Evolutionary conservation across 2,329 filamentous ascomycete species (phyloP).

Genomic region (Daldinia eschscholtzii): DNA sequence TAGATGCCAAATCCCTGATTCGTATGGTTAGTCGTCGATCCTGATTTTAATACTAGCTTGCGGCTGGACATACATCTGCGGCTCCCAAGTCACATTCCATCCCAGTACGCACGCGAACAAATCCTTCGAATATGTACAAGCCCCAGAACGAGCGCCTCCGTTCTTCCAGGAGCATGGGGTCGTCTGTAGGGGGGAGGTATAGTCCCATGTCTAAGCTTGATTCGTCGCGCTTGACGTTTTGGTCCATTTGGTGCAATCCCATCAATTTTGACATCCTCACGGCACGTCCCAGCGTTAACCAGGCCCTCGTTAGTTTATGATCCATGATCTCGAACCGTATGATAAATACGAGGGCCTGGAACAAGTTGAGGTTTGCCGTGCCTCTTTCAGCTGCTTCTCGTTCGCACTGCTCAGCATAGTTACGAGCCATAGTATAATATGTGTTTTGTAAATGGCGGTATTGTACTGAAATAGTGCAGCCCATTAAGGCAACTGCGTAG

Average conservation of each 20-base stretch:
- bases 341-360: slow-evolving; percentile 14
- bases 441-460: slow-evolving; percentile 15
- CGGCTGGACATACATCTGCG: slow-evolving; percentile 6
- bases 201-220: slow-evolving; percentile 6
- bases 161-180: slow-evolving; percentile 17
- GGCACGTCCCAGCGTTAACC: slow-evolving; percentile 12
- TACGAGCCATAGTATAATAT: slow-evolving; percentile 15
- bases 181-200: slow-evolving; percentile 8
- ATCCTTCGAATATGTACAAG: slow-evolving; percentile 13
- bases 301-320: slow-evolving; percentile 12
- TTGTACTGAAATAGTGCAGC: slow-evolving; percentile 14
- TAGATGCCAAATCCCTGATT: slow-evolving; percentile 14
- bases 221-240: slow-evolving; percentile 2
- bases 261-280: slow-evolving; percentile 17
- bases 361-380: slow-evolving; percentile 6
- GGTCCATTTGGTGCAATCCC: slow-evolving; percentile 15
- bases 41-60: not conserved
- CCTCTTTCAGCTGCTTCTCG: slow-evolving; percentile 10
- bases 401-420: slow-evolving; percentile 15
- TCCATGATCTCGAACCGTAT: slow-evolving; percentile 19
- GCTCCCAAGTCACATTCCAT: slow-evolving; percentile 17
- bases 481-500: slow-evolving; percentile 16
- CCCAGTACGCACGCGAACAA: slow-evolving; percentile 14
- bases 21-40: slow-evolving; percentile 4
- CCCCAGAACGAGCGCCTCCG: slow-evolving; percentile 14